Base-by-base conservation (phyloP, 108 stramenopile species). In the Schizochytrium sp. region DNA sequence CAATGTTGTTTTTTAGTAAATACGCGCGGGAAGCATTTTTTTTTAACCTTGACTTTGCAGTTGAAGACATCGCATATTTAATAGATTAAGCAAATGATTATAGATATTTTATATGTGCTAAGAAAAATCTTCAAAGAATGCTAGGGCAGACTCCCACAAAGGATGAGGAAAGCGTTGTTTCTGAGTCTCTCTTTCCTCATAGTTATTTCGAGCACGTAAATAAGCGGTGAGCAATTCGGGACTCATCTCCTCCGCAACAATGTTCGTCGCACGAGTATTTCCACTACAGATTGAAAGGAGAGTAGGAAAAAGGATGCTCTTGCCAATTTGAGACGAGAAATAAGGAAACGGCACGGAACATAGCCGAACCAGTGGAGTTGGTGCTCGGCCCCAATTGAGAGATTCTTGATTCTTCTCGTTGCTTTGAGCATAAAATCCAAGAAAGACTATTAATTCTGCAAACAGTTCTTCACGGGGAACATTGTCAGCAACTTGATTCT, bases 331-430 rank as follows among this genome's bases (percentile, higher is more conserved):
- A 56, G 50, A 55, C 17, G 76, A 55, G 47, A 83, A 83, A 40
- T 83, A 83, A n/a, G 28, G 50, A 83, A 83, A 83, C 13, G 76
- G 76, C 7, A 55, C 76, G 5, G 50, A 55, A 28, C 76, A 83
- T 55, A 83, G 76, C 47, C 53, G 10, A 1, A 53, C 55, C 53
- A 83, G 28, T 40, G 76, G 76, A 47, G 76, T 83, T 3, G 76
- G 76, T 1, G 50, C 53, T 2, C 47, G 76, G 28, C 76, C 76
- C 76, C 76, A 83, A 28, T 55, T 83, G 2, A 83, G 76, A 56
- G 76, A 83, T 40, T 83, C 76, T 53, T 83, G 76, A 2, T 83
- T 83, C 50, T 55, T 83, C n/a, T 47, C 50, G 76, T 50, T 83
- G 47, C 15, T 53, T 42, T 55, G 53, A 5, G 76, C 76, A 42